Evolutionary conservation across 352 stramenopile genomes (phyloP), one percentile per base, ranked within the genome.

Genomic region (Pythium volutum): DNA sequence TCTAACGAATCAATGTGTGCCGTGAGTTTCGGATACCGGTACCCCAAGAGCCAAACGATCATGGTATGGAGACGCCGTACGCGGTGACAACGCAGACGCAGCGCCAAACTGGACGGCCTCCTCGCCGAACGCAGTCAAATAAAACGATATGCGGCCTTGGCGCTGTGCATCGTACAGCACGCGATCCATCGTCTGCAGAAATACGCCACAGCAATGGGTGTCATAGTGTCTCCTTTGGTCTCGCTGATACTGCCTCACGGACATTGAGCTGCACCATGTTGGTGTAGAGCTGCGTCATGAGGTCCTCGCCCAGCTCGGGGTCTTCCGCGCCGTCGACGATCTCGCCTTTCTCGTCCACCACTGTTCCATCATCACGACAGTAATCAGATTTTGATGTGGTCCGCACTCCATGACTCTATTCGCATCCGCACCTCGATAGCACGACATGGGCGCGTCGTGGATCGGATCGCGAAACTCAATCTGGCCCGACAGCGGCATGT

Each of bases 151-250:
- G 39, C 96, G 84, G 15, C 57, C 61, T 52, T 68, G 61, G 42
- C 97, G 84, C 72, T 99, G 97, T 4, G 95, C 94, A 61, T 97
- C 89, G 73, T 98, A 97, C 56, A 99, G 89, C 55, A 99, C 92
- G 56, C 93, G 95, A 79, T 99, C 97, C 95, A 99, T 98, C 36
- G 88, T 85, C 74, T 98, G 55, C 18, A 59, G 5, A 3, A 10
- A 57, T 20, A 48, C 11, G 23, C 8, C 31, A 36, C 10, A 36
- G 31, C 31, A 15, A 36, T 36, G 31, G 14, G 31, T 36, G 14
- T 11, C 31, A 11, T 36, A 8, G 31, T 36, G 31, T 36, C 31
- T 36, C 31, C 31, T 36, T 36, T 36, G 31, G 31, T 36, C 3
- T 36, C 31, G 1, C 31, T 15, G 10, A 1, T 11, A 31, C n/a